Evolutionary conservation across 257 asterid species (phyloP).

Genomic region (Orobanche coerulescens): DNA sequence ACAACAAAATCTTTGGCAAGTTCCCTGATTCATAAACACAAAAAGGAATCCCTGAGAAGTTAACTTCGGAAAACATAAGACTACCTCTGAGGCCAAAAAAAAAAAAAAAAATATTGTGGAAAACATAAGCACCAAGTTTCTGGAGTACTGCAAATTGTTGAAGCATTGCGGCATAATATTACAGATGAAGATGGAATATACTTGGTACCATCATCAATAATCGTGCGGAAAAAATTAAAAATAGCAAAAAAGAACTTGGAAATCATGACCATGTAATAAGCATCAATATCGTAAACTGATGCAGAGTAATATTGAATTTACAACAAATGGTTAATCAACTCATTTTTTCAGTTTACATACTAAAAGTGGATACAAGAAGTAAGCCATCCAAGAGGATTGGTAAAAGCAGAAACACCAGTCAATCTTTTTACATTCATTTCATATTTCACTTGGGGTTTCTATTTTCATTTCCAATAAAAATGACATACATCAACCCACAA

Average conservation of each 20-base stretch:
- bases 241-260: neutral
- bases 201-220: neutral
- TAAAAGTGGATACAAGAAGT: neutral
- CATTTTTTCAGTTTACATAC: neutral
- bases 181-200: neutral
- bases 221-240: neutral
- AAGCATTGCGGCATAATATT: neutral
- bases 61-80: neutral
- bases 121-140: neutral
- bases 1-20: slow-evolving; percentile 98
- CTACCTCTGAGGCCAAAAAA: no score
- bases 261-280: neutral
- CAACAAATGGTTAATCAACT: neutral
- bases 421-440: neutral
- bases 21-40: slow-evolving; percentile 45
- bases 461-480: neutral
- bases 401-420: neutral
- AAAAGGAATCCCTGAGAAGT: neutral
- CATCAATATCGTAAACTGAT: neutral
- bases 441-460: neutral
- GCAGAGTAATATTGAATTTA: neutral
- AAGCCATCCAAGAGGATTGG: neutral
- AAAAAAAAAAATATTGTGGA: no score
- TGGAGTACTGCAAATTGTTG: neutral
- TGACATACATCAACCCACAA: neutral